Conservation (phyloP, 345 rosid species). For the Eucalyptus lansdowneana region DNA sequence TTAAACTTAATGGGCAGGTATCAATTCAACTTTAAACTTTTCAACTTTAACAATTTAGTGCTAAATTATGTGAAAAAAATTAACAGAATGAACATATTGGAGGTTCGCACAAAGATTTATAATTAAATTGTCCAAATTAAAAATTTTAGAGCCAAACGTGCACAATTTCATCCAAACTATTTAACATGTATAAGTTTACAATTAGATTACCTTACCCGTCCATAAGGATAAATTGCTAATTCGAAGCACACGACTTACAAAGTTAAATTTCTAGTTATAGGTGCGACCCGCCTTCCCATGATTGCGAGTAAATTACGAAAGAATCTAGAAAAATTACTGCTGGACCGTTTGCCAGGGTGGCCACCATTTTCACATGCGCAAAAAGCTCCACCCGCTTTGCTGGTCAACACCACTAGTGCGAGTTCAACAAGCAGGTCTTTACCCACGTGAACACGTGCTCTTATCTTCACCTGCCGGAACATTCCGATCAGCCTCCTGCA, state of each 20-base stretch:
- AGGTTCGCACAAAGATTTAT: fast-evolving
- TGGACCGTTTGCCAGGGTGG: fast-evolving
- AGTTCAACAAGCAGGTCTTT: background rate
- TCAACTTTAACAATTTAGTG: no score
- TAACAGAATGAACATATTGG: fast-evolving
- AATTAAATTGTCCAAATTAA: no score
- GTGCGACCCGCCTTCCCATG: fast-evolving
- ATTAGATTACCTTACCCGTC: no score
- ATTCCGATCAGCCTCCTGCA: no score
- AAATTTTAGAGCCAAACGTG: no score
- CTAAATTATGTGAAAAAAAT: no score
- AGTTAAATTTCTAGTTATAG: background rate
- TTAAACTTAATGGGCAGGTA: fast-evolving
- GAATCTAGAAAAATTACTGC: background rate
- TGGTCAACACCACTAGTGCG: background rate
- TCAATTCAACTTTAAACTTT: fast-evolving
- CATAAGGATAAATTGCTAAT: no score
- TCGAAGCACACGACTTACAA: fast-evolving
- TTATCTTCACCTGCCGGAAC: background rate
- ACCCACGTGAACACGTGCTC: background rate
- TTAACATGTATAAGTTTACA: no score
- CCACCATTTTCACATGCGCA: background rate
- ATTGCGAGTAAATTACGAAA: background rate
- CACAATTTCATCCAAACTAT: no score
- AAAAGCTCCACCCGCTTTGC: background rate